Evolutionary conservation across 768 basidiomycete species (phyloP).

Genomic region (Tricholoma furcatifolium): DNA sequence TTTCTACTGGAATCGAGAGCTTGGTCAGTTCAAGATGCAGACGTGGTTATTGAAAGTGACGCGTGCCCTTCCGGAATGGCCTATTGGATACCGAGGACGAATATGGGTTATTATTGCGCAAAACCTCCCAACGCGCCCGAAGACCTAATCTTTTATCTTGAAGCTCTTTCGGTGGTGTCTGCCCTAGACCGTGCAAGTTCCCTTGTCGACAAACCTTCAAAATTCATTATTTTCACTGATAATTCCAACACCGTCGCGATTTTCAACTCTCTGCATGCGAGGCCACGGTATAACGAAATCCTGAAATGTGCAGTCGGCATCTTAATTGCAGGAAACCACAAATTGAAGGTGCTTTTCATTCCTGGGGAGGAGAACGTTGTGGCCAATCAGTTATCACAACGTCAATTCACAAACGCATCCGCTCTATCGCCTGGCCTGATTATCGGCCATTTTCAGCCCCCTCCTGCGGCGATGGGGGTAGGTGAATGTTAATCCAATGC

Average conservation of each 20-base stretch:
- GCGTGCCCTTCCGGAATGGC: conserved; percentile 21
- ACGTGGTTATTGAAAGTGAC: conserved; percentile 19
- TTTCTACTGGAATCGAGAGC: conserved; percentile 17
- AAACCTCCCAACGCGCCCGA: not conserved
- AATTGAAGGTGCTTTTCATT: no score
- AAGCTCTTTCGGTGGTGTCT: conserved; percentile 12
- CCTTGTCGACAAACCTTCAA: conserved; percentile 8
- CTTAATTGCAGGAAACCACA: no score
- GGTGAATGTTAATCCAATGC: not conserved
- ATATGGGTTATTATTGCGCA: conserved; percentile 14
- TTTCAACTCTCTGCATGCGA: no score
- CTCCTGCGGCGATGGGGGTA: not conserved
- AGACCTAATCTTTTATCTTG: conserved; percentile 1
- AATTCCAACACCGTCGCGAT: conserved; percentile 6
- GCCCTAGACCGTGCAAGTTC: conserved; percentile 8
- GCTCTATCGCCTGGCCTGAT: not conserved
- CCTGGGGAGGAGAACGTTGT: no score
- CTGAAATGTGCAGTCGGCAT: not conserved
- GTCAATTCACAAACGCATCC: not conserved
- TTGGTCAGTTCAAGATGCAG: conserved; percentile 17
- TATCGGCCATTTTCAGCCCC: not conserved
- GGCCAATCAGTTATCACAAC: no score
- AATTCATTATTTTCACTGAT: conserved; percentile 16
- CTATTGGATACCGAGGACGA: conserved; percentile 18
- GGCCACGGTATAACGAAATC: not conserved